phyloP scores from a whole-genome alignment of 768 basidiomycete species.

The Calvatia gigantea region DNA sequence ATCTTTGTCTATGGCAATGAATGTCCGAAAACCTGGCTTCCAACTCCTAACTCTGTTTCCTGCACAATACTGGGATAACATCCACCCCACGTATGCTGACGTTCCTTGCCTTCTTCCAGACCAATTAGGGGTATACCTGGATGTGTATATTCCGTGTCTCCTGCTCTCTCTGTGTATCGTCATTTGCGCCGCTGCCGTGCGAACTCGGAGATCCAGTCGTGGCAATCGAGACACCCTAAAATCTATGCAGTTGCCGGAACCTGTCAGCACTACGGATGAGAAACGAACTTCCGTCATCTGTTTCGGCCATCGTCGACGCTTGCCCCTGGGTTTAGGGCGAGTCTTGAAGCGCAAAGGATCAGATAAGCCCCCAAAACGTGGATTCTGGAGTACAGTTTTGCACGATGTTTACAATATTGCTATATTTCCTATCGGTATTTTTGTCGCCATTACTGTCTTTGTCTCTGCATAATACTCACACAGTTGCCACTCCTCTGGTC shows the following conservation, averaged over 20 bases:
- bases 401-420: constrained; percentile 41
- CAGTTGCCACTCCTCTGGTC: background rate
- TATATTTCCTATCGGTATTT: constrained; percentile 37
- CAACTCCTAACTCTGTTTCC: constrained; percentile 76
- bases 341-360: background rate
- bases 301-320: background rate
- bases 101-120: constrained; percentile 78
- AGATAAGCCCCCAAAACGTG: background rate
- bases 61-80: constrained; percentile 13
- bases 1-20: constrained; percentile 88
- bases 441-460: constrained; percentile 30
- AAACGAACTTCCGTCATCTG: background rate
- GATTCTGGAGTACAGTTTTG: constrained; percentile 28
- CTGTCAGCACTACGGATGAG: background rate
- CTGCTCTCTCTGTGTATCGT: constrained; percentile 55
- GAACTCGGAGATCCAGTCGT: constrained; percentile 22
- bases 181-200: constrained; percentile 3
- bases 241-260: constrained; percentile 4
- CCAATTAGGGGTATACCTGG: constrained; percentile 75
- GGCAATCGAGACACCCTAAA: constrained; percentile 13
- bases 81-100: constrained; percentile 42
- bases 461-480: constrained; percentile 3
- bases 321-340: constrained; percentile 6
- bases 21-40: constrained; percentile 80
- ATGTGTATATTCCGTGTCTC: constrained; percentile 66